Percentiles rank a stretch among this genome's conserved stretches.
phyloP scores from a whole-genome alignment of 75 land plant genomes.

The Sequoiadendron giganteum region DNA sequence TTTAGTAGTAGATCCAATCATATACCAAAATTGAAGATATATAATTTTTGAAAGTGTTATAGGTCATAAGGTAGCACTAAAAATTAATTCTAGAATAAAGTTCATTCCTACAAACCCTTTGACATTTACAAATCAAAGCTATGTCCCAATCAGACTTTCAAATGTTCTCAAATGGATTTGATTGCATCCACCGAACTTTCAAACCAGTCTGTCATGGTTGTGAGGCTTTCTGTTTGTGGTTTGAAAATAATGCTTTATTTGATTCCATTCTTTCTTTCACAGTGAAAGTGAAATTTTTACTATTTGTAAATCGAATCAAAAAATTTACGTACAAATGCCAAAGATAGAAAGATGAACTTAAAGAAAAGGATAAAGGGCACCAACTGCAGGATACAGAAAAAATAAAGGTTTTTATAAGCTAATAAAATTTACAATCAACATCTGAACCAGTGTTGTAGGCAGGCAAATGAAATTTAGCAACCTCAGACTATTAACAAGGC shows the following conservation, averaged over 20 bases:
- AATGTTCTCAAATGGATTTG: not conserved
- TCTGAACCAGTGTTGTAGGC: not conserved
- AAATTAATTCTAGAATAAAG: not conserved
- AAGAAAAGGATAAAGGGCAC: not conserved
- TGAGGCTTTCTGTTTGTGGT: too few relatives aligned
- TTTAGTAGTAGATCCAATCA: too few relatives aligned
- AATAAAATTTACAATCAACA: not conserved
- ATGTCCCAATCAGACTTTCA: not conserved
- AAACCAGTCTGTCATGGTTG: too few relatives aligned
- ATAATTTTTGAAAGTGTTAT: not conserved
- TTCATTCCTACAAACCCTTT: not conserved
- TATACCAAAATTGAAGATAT: not conserved
- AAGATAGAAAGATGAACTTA: not conserved
- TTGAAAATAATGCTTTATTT: too few relatives aligned
- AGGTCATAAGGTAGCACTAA: not conserved
- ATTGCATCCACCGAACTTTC: not conserved
- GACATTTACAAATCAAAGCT: not conserved
- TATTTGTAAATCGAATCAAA: not conserved
- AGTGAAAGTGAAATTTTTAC: too few relatives aligned
- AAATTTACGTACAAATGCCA: not conserved
- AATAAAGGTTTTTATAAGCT: not conserved
- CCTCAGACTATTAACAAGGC: not conserved
- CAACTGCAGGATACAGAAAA: not conserved
- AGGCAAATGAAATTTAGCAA: not conserved
- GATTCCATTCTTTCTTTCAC: too few relatives aligned